Conservation (phyloP, 441 rosid species). For the Francoa sonchifolia region DNA sequence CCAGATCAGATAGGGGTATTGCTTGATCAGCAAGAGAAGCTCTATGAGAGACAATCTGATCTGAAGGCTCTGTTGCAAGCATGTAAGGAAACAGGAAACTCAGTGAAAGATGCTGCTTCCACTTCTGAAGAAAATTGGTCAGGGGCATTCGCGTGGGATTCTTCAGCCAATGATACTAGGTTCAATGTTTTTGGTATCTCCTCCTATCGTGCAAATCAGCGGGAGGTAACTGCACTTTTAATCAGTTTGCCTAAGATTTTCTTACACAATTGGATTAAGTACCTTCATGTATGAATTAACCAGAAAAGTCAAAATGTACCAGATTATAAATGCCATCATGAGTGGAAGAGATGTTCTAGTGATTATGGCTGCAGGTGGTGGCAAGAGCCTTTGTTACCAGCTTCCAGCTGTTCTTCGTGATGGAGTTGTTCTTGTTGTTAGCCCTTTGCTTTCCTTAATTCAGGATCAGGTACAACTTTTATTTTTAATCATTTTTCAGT, state of each 20-base stretch:
- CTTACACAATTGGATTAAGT: no score
- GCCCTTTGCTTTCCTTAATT: slow-evolving; percentile 79
- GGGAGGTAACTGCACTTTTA: slow-evolving; percentile 40
- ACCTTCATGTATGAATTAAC: not conserved
- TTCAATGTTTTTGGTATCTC: slow-evolving; percentile 82
- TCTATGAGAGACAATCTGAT: slow-evolving; percentile 60
- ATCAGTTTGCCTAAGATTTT: no score
- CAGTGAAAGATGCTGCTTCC: slow-evolving; percentile 17
- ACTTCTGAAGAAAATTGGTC: slow-evolving; percentile 47
- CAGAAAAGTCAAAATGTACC: slow-evolving; percentile 2
- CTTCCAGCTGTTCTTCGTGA: slow-evolving; percentile 74
- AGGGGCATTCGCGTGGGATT: slow-evolving; percentile 75
- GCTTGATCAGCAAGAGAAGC: slow-evolving; percentile 59
- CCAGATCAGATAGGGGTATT: slow-evolving; percentile 56
- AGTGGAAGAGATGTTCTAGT: slow-evolving; percentile 79
- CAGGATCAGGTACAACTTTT: slow-evolving; percentile 82
- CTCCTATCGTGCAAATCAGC: slow-evolving; percentile 73
- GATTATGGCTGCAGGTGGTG: slow-evolving; percentile 98
- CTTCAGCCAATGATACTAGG: slow-evolving; percentile 57
- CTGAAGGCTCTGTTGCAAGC: slow-evolving; percentile 50
- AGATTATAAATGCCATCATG: slow-evolving; percentile 85
- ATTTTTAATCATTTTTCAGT: not conserved
- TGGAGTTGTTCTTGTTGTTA: slow-evolving; percentile 68
- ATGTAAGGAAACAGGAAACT: slow-evolving; percentile 24
- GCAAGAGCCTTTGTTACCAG: slow-evolving; percentile 97